These are phyloP conservation scores for sweet orange (Citrus sinensis) DNA, from an alignment of 345 rosid genomes.

Conservation along the genomic window DNA sequence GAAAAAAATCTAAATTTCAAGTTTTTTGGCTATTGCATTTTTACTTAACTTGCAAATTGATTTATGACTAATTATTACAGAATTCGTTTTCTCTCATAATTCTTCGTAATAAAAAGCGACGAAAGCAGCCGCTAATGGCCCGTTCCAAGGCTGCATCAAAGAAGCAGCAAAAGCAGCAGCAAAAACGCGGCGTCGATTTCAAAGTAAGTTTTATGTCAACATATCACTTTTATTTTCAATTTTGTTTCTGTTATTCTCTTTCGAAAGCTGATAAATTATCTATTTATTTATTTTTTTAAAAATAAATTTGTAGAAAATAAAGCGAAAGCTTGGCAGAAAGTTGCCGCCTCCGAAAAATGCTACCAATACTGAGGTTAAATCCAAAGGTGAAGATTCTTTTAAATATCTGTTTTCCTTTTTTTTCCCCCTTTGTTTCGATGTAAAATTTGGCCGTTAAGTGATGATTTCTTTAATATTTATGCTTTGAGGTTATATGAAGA, in stretches of 20 bases:
- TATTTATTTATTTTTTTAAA: neutral
- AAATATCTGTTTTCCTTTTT: neutral
- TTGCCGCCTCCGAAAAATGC: slow-evolving; percentile 88
- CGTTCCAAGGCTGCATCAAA: slow-evolving; percentile 60
- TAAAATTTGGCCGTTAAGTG: neutral
- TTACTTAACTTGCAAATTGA: neutral
- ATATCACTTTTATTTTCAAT: neutral
- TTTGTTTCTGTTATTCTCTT: neutral
- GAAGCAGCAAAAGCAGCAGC: slow-evolving; percentile 49
- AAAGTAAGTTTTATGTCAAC: slow-evolving; percentile 34
- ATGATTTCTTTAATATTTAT: neutral
- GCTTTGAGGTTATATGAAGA: neutral
- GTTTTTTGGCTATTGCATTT: neutral
- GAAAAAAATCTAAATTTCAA: neutral
- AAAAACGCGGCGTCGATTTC: slow-evolving; percentile 78
- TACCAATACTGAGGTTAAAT: slow-evolving; percentile 81
- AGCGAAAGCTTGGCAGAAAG: slow-evolving; percentile 82
- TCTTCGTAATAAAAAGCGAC: neutral
- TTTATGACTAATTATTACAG: neutral
- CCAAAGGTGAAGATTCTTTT: slow-evolving; percentile 50
- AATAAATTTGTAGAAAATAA: slow-evolving; percentile 61
- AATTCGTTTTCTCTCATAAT: neutral
- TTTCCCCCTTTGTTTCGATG: neutral
- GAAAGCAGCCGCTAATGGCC: slow-evolving; percentile 36
- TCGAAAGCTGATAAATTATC: neutral